Conservation (phyloP, 2,329 filamentous ascomycete genomes). For the Beauveria sp. region DNA sequence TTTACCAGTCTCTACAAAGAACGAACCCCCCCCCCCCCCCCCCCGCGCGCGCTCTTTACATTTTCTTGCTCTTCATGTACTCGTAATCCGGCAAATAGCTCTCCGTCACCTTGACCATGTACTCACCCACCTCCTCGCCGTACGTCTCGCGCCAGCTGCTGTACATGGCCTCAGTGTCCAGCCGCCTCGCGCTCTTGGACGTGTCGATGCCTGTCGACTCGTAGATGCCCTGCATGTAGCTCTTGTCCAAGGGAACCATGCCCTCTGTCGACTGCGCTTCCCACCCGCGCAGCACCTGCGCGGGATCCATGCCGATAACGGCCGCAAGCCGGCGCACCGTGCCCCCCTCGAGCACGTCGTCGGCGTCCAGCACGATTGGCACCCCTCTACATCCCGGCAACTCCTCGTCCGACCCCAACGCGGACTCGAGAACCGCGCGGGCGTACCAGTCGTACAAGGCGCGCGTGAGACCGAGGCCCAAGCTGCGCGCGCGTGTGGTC, state of each 20-base stretch:
- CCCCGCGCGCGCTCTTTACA: not conserved
- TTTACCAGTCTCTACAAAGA: not conserved
- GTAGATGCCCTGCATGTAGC: slow-evolving; percentile 5
- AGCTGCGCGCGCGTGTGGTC: not conserved
- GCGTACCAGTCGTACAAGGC: slow-evolving; percentile 9
- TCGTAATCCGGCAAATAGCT: slow-evolving; percentile 2
- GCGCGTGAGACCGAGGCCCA: not conserved
- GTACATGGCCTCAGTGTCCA: not conserved
- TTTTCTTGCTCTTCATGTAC: slow-evolving; percentile 6
- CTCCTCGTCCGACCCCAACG: not conserved
- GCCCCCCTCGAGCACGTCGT: slow-evolving; percentile 8
- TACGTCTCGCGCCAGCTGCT: slow-evolving; percentile 3
- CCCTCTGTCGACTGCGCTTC: slow-evolving; percentile 1
- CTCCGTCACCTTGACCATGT: not conserved
- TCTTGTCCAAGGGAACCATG: not conserved
- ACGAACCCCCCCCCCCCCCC: not conserved
- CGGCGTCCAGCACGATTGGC: slow-evolving; percentile 9
- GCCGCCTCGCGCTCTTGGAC: slow-evolving; percentile 3
- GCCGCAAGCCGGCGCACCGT: not conserved
- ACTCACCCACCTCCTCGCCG: not conserved
- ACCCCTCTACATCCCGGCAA: not conserved
- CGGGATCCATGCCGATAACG: not conserved
- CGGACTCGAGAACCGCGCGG: too few species aligned
- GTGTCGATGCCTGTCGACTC: slow-evolving; percentile 9
- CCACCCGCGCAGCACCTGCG: slow-evolving; percentile 4